These are phyloP conservation scores for Aspergillus ustus DNA, from an alignment of 2,329 filamentous ascomycete species.

Conservation along the genomic window DNA sequence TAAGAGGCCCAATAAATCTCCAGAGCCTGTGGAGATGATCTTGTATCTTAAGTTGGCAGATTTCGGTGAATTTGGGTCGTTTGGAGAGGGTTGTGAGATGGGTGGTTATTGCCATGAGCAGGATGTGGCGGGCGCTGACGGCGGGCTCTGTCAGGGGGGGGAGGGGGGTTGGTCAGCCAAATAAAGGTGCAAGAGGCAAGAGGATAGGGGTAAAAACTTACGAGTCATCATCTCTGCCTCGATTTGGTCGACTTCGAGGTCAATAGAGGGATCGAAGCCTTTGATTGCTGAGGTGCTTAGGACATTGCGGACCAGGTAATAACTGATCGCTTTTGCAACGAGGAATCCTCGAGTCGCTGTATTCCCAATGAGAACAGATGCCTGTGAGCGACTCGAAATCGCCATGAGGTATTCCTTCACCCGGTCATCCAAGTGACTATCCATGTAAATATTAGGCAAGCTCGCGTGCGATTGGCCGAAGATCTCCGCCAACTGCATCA, in stretches of 20 bases:
- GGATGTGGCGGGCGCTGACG: slow-evolving; percentile 22
- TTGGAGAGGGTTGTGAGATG: slow-evolving; percentile 27
- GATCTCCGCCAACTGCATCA: slow-evolving; percentile 24
- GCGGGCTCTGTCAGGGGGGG: slow-evolving; percentile 27
- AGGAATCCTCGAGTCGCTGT: slow-evolving; percentile 27
- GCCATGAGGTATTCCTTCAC: slow-evolving; percentile 29
- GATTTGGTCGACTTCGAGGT: slow-evolving; percentile 28
- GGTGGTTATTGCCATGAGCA: slow-evolving; percentile 25
- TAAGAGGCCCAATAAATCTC: slow-evolving; percentile 28
- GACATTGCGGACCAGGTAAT: slow-evolving; percentile 29
- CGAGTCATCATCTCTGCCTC: slow-evolving; percentile 25
- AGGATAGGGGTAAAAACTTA: slow-evolving; percentile 15
- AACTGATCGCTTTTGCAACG: slow-evolving; percentile 36
- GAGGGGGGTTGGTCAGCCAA: background rate
- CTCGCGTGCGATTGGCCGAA: slow-evolving; percentile 26
- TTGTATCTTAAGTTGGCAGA: slow-evolving; percentile 25
- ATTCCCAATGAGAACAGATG: slow-evolving; percentile 29
- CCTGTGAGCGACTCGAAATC: slow-evolving; percentile 19
- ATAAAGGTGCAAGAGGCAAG: background rate
- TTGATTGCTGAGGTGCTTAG: slow-evolving; percentile 29
- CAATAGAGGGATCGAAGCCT: slow-evolving; percentile 30
- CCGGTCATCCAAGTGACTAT: slow-evolving; percentile 21
- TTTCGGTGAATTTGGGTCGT: slow-evolving; percentile 30
- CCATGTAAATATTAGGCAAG: slow-evolving; percentile 20
- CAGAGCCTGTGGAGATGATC: slow-evolving; percentile 27